Evolutionary conservation across 2,329 filamentous ascomycete genomes (phyloP).

Genomic region (Tolypocladium inflatum): DNA sequence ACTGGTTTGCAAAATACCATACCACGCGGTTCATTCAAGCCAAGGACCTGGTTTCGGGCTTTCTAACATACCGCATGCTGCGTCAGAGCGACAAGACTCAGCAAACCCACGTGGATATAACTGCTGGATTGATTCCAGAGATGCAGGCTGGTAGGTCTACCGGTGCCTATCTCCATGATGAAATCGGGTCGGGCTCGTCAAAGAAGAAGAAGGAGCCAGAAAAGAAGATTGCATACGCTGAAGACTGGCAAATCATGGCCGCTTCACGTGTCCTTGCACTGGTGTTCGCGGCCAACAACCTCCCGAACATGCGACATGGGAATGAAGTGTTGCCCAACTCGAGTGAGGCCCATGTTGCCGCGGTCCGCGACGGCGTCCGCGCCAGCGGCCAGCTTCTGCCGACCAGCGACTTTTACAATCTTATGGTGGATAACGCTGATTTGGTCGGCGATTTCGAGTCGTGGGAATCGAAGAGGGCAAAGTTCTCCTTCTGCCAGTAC

Average conservation of each 20-base stretch:
- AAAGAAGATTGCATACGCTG: conserved; percentile 55
- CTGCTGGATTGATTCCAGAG: conserved; percentile 61
- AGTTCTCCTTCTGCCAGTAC: conserved; percentile 86
- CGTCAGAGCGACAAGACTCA: conserved; percentile 61
- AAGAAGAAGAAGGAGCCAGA: conserved; percentile 47
- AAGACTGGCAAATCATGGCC: conserved; percentile 85
- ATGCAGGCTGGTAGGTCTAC: conserved; percentile 55
- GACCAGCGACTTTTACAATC: conserved; percentile 81
- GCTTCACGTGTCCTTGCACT: conserved; percentile 72
- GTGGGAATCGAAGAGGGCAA: conserved; percentile 68
- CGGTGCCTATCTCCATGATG: conserved; percentile 64
- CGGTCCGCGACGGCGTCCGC: conserved; percentile 16
- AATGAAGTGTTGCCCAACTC: conserved; percentile 12
- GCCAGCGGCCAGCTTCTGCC: conserved; percentile 58
- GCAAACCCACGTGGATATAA: conserved; percentile 49
- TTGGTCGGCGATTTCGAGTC: conserved; percentile 77
- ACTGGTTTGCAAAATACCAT: conserved; percentile 68
- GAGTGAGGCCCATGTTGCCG: conserved; percentile 14
- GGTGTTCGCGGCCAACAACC: conserved; percentile 72
- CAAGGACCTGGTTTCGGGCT: conserved; percentile 70
- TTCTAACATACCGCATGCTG: conserved; percentile 71
- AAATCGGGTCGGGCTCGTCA: conserved; percentile 47
- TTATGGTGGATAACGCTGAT: conserved; percentile 77
- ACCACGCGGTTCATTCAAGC: conserved; percentile 56
- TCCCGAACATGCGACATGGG: conserved; percentile 25